Evolutionary conservation across 208 protist species (phyloP), one percentile per base, ranked within the genome.

Genomic region (Trypanosoma boissoni): DNA sequence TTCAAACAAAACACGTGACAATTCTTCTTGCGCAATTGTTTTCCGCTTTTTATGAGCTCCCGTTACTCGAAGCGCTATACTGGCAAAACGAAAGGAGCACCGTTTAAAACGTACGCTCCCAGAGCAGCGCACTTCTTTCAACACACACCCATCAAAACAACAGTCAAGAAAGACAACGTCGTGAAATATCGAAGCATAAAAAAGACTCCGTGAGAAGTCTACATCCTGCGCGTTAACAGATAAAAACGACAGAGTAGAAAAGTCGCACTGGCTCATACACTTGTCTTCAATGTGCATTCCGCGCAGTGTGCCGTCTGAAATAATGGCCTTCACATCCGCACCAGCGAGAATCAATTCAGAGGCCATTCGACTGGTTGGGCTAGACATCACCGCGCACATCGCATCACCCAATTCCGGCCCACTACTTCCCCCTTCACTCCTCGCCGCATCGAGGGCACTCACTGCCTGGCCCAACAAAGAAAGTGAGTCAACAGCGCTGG

Each of bases 291-390:
- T 62, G 23, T 65, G 54, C 6, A 72, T 23, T 5, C 43, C 24
- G 12, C 56, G 37, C 10, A 92, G 31, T 14, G 68, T 48, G 0
- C 72, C 71, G 43, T 66, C 70, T 0, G 39, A n/a, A 20, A 92
- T 32, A 31, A 92, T 32, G 20, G 81, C 81, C 66, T 87, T 88
- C 42, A 85, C 56, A 51, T 92, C 86, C 5, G 75, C 54, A 5
- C 86, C 86, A 1, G 68, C 49, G 23, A 86, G 64, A 14, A 92
- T 54, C 39, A 86, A 55, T 39, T 80, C 68, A 2, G 71, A 64
- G 7, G 50, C 57, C 12, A 31, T 57, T 26, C 39, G 31, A 26
- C 42, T 58, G 0, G 49, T 27, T 1, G 44, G 26, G 43, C 45
- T 62, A 21, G 43, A 24, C 18, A 62, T 57, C 18, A 69, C 34